Base-by-base conservation (phyloP, 495 filamentous ascomycete genomes). In the Saxophila tyrrhenica region DNA sequence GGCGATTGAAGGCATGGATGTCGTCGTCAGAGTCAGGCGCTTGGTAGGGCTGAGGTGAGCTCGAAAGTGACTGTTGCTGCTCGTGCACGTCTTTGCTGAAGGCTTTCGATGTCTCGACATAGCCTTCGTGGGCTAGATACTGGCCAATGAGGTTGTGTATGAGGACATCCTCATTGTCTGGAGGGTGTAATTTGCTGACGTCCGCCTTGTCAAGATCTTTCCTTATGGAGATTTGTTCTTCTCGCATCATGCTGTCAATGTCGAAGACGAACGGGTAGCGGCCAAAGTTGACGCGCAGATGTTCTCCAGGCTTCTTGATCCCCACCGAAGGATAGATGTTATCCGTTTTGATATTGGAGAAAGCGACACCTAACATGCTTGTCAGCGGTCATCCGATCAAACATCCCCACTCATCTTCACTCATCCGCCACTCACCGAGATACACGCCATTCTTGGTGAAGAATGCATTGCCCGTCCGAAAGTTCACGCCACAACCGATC, bases 401-500 rank as follows among this genome's bases (percentile, higher is more conserved):
- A 54, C 39, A 25, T 25, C 19, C 24, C 11, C 9, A 45, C 49
- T 60, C 19, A 8, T 21, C n/a, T 22, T 39, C n/a, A n/a, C n/a
- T n/a, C 11, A 15, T 11, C 25, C 25, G 1, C 49, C 23, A 67
- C 78, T 29, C 78, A 89, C 91, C 82, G 57, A 94, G 67, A 59
- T 83, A 76, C 24, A 74, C 68, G 16, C 92, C 92, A 66, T 99
- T 97, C 70, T 90, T 95, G 0, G 92, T 99, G 66, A 95, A 99
- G 64, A 96, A 94, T 11, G 84, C 87, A 58, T 79, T 80, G n/a
- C 83, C 81, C 11, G 82, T 88, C 57, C 84, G 79, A 65, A 97
- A 97, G 65, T 99, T 95, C 42, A 99, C 77, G 19, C 94, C 87
- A 65, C 94, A 97, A 1, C 92, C 92, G 39, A 97, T 82, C 3